These are phyloP conservation scores for Periconia macrospinosa DNA, from an alignment of 2,329 filamentous ascomycete genomes.

Conservation along the genomic window DNA sequence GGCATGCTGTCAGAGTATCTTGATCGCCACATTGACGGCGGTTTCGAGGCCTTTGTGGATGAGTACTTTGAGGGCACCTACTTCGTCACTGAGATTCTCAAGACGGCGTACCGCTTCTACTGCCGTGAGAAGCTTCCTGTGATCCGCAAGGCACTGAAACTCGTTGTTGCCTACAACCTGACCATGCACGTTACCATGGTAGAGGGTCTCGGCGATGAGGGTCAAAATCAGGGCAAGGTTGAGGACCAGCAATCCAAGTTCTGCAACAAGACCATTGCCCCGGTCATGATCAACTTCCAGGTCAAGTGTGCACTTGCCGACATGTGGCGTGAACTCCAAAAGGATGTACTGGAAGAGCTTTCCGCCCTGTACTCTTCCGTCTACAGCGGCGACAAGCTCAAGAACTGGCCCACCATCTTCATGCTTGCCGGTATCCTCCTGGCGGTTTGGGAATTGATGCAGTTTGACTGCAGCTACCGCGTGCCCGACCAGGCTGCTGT, in stretches of 20 bases:
- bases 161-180: conserved; percentile 93
- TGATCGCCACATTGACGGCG: conserved; percentile 89
- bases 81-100: conserved; percentile 93
- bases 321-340: conserved; percentile 97
- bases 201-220: conserved; percentile 85
- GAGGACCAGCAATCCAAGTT: conserved; percentile 84
- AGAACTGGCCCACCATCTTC: conserved; percentile 99
- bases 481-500: conserved; percentile 82
- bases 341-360: conserved; percentile 92
- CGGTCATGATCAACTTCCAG: conserved; percentile 99
- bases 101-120: conserved; percentile 94
- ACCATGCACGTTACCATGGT: conserved; percentile 94
- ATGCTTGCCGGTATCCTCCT: conserved; percentile 92
- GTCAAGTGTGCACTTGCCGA: conserved; percentile 96
- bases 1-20: conserved; percentile 87
- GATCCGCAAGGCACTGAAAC: conserved; percentile 92
- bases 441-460: conserved; percentile 97
- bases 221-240: conserved; percentile 77
- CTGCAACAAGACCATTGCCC: conserved; percentile 86
- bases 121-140: conserved; percentile 83
- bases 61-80: conserved; percentile 95
- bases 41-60: conserved; percentile 90
- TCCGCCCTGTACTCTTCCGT: conserved; percentile 94
- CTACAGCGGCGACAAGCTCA: conserved; percentile 94
- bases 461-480: conserved; percentile 97